Conservation (phyloP, 495 filamentous ascomycete species). For the Penicillium chermesinum region DNA sequence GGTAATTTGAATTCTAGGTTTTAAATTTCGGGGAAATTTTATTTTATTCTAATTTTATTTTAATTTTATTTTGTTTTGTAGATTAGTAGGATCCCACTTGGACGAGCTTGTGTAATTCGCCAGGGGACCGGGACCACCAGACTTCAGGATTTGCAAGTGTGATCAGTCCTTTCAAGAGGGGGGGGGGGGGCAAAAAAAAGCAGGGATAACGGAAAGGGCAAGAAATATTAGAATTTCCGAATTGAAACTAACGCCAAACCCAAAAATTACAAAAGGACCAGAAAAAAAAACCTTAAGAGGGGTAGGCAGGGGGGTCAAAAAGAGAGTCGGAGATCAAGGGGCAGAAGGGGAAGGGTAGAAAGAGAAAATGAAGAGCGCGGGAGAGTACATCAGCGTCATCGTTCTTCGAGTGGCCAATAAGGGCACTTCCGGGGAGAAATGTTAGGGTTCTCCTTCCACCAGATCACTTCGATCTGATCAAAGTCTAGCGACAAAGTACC, state of each 20-base stretch:
- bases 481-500: constrained; percentile 3
- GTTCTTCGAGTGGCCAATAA: constrained; percentile 6
- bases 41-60: too few species aligned
- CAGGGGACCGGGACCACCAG: background rate
- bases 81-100: too few species aligned
- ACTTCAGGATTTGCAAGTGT: too few species aligned
- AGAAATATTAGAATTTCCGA: too few species aligned
- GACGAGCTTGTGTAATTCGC: background rate
- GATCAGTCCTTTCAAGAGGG: too few species aligned
- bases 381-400: constrained; percentile 11
- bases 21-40: too few species aligned
- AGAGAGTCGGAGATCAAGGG: constrained; percentile 2
- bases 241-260: background rate
- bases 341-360: constrained; percentile 5
- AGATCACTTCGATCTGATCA: constrained; percentile 10
- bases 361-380: constrained; percentile 5
- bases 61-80: too few species aligned
- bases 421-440: constrained; percentile 5
- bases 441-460: background rate
- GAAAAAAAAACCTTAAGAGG: constrained; percentile 6
- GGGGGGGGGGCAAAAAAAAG: too few species aligned
- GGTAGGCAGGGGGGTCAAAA: constrained; percentile 10
- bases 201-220: too few species aligned
- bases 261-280: background rate
- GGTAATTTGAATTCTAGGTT: too few species aligned